Percentiles rank a stretch among this genome's conserved stretches.
Conservation (phyloP, 2,329 filamentous ascomycete genomes). For the Verticillium isaacii region DNA sequence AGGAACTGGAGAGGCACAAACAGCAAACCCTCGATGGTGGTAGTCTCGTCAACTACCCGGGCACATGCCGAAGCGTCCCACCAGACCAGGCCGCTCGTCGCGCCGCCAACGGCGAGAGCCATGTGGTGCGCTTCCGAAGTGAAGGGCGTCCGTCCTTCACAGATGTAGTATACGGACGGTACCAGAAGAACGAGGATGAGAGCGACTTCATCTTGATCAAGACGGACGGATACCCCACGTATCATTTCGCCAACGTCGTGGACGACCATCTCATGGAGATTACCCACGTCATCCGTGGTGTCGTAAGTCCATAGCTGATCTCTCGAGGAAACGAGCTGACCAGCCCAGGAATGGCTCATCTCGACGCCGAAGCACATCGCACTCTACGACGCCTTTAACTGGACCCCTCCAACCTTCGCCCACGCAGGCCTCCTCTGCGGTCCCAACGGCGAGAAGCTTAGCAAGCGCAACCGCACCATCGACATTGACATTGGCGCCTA, state of each 20-base stretch:
- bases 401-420: constrained; percentile 70
- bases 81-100: constrained; percentile 64
- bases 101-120: constrained; percentile 62
- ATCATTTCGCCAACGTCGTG: constrained; percentile 95
- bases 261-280: constrained; percentile 96
- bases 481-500: constrained; percentile 51
- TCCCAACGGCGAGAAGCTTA: constrained; percentile 67
- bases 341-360: constrained; percentile 79
- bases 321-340: not conserved
- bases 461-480: constrained; percentile 67
- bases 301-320: constrained; percentile 42
- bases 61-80: constrained; percentile 67
- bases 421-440: constrained; percentile 74
- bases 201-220: constrained; percentile 91
- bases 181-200: constrained; percentile 49
- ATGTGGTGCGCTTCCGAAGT: constrained; percentile 74
- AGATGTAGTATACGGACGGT: constrained; percentile 75
- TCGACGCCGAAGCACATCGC: constrained; percentile 73
- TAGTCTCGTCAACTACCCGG: constrained; percentile 41
- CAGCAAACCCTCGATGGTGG: constrained; percentile 52
- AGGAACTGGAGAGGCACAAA: constrained; percentile 65
- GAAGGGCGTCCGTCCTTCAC: constrained; percentile 58
- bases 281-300: constrained; percentile 89
- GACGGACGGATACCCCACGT: constrained; percentile 87
- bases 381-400: constrained; percentile 73